Percentiles rank a stretch among this genome's conserved stretches.
Conservation (phyloP, 2,329 filamentous ascomycete species). For the Colletotrichum graminicola region DNA sequence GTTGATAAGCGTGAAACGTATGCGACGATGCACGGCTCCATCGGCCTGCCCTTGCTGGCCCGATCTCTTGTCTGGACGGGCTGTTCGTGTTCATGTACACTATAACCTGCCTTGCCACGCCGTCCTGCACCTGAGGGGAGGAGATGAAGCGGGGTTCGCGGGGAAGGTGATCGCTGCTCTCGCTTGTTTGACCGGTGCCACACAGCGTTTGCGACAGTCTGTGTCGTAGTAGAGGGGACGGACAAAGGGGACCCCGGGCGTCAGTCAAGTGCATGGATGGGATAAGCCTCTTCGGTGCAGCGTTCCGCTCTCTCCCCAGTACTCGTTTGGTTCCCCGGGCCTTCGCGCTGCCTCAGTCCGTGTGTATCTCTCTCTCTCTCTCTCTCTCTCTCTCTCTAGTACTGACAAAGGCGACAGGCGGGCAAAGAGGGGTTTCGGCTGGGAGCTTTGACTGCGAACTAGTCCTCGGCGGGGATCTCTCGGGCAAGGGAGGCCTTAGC, state of each 20-base stretch:
- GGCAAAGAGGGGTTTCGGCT: neutral
- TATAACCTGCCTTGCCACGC: neutral
- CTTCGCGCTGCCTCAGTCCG: neutral
- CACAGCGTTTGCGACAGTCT: slow-evolving; percentile 2
- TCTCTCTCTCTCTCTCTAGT: too few relatives aligned
- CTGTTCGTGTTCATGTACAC: neutral
- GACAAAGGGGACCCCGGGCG: too few relatives aligned
- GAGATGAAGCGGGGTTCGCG: neutral
- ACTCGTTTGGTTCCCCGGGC: neutral
- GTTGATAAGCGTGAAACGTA: slow-evolving; percentile 31
- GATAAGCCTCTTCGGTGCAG: slow-evolving; percentile 24
- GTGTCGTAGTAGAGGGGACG: neutral
- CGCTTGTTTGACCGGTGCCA: slow-evolving; percentile 15
- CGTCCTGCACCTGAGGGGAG: neutral
- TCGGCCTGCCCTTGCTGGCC: neutral
- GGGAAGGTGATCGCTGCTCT: neutral
- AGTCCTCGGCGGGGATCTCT: neutral
- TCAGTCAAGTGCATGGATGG: neutral
- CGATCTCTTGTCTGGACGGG: neutral
- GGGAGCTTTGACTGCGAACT: neutral
- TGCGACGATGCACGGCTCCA: slow-evolving; percentile 18
- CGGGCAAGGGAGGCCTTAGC: neutral
- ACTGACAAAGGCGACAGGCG: neutral
- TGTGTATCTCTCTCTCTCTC: neutral
- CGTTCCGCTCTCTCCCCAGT: neutral